Percentiles rank a stretch among this genome's conserved stretches.
These are phyloP conservation scores for Pseudisothecium myosuroides DNA, from an alignment of 225 moss, liverwort and hornwort species.

Conservation along the genomic window DNA sequence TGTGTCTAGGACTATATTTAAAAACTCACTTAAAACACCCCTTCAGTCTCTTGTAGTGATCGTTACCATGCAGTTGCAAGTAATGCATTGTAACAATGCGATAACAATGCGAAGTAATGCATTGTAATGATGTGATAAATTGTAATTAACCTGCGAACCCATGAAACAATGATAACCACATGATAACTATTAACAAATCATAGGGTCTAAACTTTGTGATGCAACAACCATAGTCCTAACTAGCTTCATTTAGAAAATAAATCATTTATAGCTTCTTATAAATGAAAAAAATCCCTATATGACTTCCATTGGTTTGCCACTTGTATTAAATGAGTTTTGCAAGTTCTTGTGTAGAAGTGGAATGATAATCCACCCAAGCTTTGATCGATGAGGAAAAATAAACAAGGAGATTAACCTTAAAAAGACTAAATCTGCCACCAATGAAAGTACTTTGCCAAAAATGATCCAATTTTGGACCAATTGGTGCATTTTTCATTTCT, in stretches of 20 bases:
- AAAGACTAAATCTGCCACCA: not conserved
- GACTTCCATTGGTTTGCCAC: not conserved
- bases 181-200: too few species aligned
- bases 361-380: fast-evolving
- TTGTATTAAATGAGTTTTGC: not conserved
- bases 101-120: too few species aligned
- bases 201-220: too few species aligned
- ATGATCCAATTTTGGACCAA: not conserved
- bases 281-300: not conserved
- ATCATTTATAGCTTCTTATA: not conserved
- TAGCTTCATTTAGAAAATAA: not conserved
- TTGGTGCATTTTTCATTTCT: not conserved
- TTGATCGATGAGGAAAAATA: not conserved
- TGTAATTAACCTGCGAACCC: too few species aligned
- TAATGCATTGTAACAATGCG: too few species aligned
- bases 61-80: too few species aligned
- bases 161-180: too few species aligned
- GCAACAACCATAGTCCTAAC: fast-evolving
- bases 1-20: too few species aligned
- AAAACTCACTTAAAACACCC: too few species aligned
- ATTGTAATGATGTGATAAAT: too few species aligned
- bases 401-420: not conserved
- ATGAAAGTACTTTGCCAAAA: not conserved
- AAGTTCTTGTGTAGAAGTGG: not conserved
- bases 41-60: too few species aligned